Base-by-base conservation (phyloP, 2,329 filamentous ascomycete genomes). In the Aspergillus unguis region DNA sequence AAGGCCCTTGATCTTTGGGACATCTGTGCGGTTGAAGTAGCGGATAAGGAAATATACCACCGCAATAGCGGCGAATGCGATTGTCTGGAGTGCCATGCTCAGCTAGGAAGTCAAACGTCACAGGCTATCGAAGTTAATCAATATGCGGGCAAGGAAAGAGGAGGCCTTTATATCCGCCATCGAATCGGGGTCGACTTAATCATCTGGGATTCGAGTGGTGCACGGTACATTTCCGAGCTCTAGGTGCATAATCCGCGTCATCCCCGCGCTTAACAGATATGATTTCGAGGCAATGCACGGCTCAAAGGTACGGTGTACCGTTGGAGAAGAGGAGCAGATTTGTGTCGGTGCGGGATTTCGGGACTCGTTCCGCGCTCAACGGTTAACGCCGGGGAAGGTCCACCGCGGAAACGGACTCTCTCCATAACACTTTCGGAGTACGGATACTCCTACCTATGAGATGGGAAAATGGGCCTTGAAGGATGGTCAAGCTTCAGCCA, bases 1-100 rank as follows among this genome's bases (percentile, higher is more conserved):
- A 1, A 85, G 68, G 5, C 77, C 77, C 60, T 85, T 84, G 65
- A 85, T 84, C 62, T 82, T 83, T 4, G 82, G 78, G 0, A 76
- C 70, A 57, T 85, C 82, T 2, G 83, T 85, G 63, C 67, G 67
- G 44, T 75, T 76, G 31, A 75, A 60, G 49, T 73, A 74, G 43
- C 71, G 71, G 54, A 75, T 65, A 35, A 75, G 44, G 25, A 76
- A 66, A 58, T 72, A 75, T 1, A 64, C 63, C 26, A 70, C 65
- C 47, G 70, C 64, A 10, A 74, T 53, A 1, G 68, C 62, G 53
- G 68, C 64, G 48, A 75, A 48, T 10, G 58, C 62, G 17, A 68
- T 40, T 3, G 64, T 68, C 54, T 69, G 66, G 11, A 65, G n/a
- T 3, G 65, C 48, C 67, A 69, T 69, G 28, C 11, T 11, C 7